Evolutionary conservation across 2,329 filamentous ascomycete species (phyloP), one percentile per base, ranked within the genome.

Genomic region (Cordyceps militaris): DNA sequence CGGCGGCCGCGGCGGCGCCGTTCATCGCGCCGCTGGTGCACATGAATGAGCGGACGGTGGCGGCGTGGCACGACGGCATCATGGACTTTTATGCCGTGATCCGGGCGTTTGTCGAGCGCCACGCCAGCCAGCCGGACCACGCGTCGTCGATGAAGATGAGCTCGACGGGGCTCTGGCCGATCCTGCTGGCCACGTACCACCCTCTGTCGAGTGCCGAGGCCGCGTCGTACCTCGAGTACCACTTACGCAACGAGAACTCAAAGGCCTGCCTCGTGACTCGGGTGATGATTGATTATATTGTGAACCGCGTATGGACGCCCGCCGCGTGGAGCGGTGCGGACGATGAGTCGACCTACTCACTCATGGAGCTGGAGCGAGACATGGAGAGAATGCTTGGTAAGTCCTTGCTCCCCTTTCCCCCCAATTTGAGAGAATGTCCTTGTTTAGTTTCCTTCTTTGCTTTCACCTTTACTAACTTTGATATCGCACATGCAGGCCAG

Each of bases 211-310:
- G 71, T 55, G 47, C 63, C 1, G 73, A 76, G 61, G 72, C 73
- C 1, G 62, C 70, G 4, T 73, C 73, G 3, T 76, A 76, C 52
- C 70, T 76, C 21, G 69, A 74, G 48, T 69, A 67, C 56, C 74
- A 76, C 53, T 66, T 76, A 23, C 69, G 69, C 55, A 70, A 73
- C 23, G 67, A 69, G 34, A 71, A 71, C 57, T 68, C 71, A 50
- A 75, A 75, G 63, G 69, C 70, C 3, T 76, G 73, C 60, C 67
- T 76, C n/a, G 70, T 76, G 16, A 74, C 74, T 2, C 70, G 74
- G 7, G 67, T 75, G 59, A 68, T 75, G 21, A 68, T 76, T 30
- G 73, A 76, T 63, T 75, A 72, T 56, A 67, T 76, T 42, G 72
- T 76, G 56, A 73, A 73, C 59, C 67, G 72, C 3, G 70, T 75